Evolutionary conservation across 1,284 basidiomycete genomes (phyloP).

Genomic region (Malassezia pachydermatis): DNA sequence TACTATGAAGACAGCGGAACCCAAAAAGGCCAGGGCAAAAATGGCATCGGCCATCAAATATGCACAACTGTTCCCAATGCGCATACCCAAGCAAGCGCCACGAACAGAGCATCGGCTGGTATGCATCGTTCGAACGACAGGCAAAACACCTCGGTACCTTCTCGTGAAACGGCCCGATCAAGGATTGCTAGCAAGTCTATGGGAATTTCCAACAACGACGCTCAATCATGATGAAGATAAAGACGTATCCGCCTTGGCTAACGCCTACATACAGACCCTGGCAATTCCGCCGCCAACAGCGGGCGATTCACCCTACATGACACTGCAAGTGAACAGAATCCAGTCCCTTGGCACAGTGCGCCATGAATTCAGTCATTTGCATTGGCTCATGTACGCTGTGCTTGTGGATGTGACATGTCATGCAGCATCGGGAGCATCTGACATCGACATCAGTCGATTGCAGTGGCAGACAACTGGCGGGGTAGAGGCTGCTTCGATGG

Average conservation of each 20-base stretch:
- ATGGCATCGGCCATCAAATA: constrained; percentile 13
- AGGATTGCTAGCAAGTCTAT: constrained; percentile 54
- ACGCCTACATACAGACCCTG: too few relatives aligned
- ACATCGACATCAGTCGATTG: neutral
- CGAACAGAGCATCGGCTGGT: constrained; percentile 76
- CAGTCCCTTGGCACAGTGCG: constrained; percentile 2
- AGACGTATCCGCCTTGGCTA: too few relatives aligned
- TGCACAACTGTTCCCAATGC: constrained; percentile 71
- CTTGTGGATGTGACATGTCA: constrained; percentile 4
- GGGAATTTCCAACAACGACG: constrained; percentile 36
- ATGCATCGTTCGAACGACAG: constrained; percentile 55
- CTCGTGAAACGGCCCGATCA: constrained; percentile 25
- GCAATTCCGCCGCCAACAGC: neutral
- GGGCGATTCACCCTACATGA: neutral
- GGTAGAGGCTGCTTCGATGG: constrained; percentile 10
- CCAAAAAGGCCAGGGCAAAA: neutral
- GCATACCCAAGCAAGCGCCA: constrained; percentile 67
- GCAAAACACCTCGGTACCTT: constrained; percentile 4
- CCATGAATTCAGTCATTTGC: constrained; percentile 14
- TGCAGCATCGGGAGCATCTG: too few relatives aligned
- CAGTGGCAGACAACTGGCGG: neutral
- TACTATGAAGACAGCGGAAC: neutral
- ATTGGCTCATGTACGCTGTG: constrained; percentile 14
- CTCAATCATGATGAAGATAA: neutral
- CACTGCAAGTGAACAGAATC: neutral